phyloP scores from a whole-genome alignment of 208 protist species.

The Plasmodiophora brassicae region DNA sequence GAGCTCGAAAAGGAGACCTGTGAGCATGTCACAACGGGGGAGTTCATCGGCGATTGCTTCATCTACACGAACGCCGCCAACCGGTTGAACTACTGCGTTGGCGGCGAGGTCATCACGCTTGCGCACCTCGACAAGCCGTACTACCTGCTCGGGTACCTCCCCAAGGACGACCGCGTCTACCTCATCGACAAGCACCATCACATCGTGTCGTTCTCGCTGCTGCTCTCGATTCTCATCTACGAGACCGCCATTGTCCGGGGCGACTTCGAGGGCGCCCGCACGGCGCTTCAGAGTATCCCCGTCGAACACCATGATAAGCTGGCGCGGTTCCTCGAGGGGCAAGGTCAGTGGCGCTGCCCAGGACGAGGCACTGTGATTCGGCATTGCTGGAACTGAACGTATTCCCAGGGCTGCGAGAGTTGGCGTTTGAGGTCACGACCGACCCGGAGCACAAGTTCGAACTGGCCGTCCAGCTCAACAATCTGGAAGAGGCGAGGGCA shows the following conservation, averaged over 20 bases:
- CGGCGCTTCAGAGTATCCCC: conserved; percentile 74
- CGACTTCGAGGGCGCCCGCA: conserved; percentile 79
- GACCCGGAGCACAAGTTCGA: conserved; percentile 90
- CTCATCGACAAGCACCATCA: conserved; percentile 86
- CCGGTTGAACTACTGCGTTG: conserved; percentile 92
- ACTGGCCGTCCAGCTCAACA: conserved; percentile 68
- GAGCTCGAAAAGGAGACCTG: conserved; percentile 82
- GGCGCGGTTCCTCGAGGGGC: conserved; percentile 83
- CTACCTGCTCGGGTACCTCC: conserved; percentile 83
- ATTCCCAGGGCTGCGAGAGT: conserved; percentile 72
- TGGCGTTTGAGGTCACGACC: conserved; percentile 81
- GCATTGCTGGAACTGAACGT: not conserved
- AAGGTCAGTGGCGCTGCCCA: conserved; percentile 30
- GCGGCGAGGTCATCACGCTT: conserved; percentile 52
- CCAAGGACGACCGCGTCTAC: conserved; percentile 85
- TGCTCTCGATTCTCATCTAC: conserved; percentile 87
- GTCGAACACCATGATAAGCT: conserved; percentile 71
- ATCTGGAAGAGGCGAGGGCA: conserved; percentile 64
- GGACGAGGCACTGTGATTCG: not conserved
- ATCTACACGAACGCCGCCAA: conserved; percentile 85
- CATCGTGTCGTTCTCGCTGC: conserved; percentile 78
- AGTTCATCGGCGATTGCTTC: conserved; percentile 93
- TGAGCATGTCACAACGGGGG: conserved; percentile 76
- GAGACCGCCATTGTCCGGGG: conserved; percentile 88
- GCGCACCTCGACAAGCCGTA: conserved; percentile 53